These are phyloP conservation scores for Salix koriyanagi DNA, from an alignment of 345 rosid genomes.

Conservation along the genomic window DNA sequence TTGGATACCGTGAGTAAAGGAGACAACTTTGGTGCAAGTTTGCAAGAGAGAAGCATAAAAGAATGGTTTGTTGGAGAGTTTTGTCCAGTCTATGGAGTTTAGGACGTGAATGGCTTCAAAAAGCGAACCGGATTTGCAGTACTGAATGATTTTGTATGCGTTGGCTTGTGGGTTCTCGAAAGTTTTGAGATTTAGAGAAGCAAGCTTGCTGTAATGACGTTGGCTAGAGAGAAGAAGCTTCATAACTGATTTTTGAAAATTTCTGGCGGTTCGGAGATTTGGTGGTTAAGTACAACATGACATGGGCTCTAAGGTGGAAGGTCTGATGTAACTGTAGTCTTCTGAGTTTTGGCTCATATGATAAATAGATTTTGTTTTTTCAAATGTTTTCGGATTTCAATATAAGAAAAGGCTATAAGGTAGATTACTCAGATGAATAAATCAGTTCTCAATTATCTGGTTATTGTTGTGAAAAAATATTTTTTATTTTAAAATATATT, in stretches of 20 bases:
- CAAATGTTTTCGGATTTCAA: no score
- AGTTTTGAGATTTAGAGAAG: slow-evolving; percentile 16
- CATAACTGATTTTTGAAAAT: slow-evolving; percentile 26
- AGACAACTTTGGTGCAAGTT: slow-evolving; percentile 51
- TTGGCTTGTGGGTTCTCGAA: slow-evolving; percentile 15
- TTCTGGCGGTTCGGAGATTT: no score
- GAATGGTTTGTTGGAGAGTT: slow-evolving; percentile 41
- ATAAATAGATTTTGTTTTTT: no score
- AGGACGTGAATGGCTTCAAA: slow-evolving; percentile 51
- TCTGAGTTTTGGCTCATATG: no score
- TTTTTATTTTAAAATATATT: no score
- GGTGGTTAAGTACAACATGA: no score
- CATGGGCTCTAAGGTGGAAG: no score
- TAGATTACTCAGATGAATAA: no score
- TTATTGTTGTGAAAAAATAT: no score
- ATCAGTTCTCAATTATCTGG: no score
- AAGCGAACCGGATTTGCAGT: slow-evolving; percentile 56
- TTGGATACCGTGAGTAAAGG: slow-evolving; percentile 66
- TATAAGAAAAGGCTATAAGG: no score
- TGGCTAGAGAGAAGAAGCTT: slow-evolving; percentile 26
- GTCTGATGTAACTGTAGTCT: no score
- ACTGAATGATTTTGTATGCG: slow-evolving; percentile 38
- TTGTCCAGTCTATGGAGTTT: slow-evolving; percentile 31
- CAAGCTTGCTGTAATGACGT: slow-evolving; percentile 41
- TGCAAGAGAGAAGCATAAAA: slow-evolving; percentile 70